Evolutionary conservation across 345 rosid species (phyloP), one percentile per base, ranked within the genome.

Genomic region (Camelina sativa): DNA sequence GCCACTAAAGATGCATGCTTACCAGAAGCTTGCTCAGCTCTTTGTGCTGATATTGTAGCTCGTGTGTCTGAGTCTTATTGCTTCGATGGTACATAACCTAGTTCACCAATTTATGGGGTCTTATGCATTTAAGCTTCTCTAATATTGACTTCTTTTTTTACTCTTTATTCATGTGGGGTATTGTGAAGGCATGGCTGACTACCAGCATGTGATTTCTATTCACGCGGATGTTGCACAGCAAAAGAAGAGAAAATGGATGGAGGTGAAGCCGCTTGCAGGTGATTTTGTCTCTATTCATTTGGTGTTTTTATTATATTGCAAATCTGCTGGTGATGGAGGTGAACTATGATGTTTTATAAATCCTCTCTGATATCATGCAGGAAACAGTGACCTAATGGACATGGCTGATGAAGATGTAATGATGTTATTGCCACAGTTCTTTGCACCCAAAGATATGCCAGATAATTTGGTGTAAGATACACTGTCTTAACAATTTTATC

Each of bases 121-220:
- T 46, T 53, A n/a, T 54, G 54, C 16, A 3, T 23, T 6, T 19
- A 17, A 8, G 8, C 60, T 12, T 41, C 34, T 71, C 22, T 71
- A 50, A 11, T 62, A 9, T 60, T 6, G 23, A 22, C 1, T n/a
- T 3, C 8, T 48, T 1, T 13, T 38, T 38, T 28, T 28, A 41
- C 17, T 61, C 68, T 69, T 69, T 60, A 3, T 50, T 28, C 46
- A 11, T 55, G 60, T 70, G 59, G 59, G 65, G 15, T 71, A 38
- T 41, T 65, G 32, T 54, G 3, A 76, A 93, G 98, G 98, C 63
- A 91, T 91, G 97, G 95, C 77, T 22, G 98, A 94, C 78, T 94
- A 90, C 74, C 98, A 94, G 83, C 97, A 91, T 85, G 97, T 94
- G 54, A 80, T 94, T 51, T 81, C 93, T 59, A 89, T 91, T 83